Evolutionary conservation across 257 asterid genomes (phyloP), one percentile per base, ranked within the genome.

Genomic region (Gentiana dahurica): DNA sequence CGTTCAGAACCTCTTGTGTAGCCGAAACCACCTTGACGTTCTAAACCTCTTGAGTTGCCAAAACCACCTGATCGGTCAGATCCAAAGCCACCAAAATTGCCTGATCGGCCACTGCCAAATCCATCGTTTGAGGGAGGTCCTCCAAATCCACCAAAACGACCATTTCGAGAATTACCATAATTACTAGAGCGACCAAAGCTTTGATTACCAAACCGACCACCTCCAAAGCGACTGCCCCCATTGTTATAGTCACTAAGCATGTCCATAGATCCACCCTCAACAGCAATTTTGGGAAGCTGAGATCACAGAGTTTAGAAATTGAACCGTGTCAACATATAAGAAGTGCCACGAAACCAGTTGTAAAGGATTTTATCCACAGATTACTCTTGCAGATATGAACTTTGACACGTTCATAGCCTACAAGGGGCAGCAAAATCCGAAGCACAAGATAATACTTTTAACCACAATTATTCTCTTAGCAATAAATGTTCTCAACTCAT

Each of bases 111-210:
- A 4, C 79, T 69, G 36, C 62, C 62, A 49, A 38, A 64, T 12
- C 67, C 55, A 46, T 60, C 67, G 48, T 75, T 66, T 0, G 77
- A 67, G 51, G 78, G 71, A 38, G 62, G 62, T n/a, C 81, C 88
- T 8, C 88, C 85, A 65, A 8, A 86, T 45, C 75, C 83, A 71
- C 56, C 71, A 61, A 36, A 53, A 49, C 64, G 70, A 32, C 72
- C 71, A 68, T 70, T 62, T 3, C 74, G 53, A 55, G 79, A 72
- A 57, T 46, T 61, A 46, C 89, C 79, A 74, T 35, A 81, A 7
- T 84, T 82, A 63, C 91, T 79, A 65, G 76, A 73, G 4, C 82
- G 80, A 11, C 91, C 94, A 64, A 66, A 70, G 13, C 85, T 81
- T 12, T 79, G 81, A 58, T 66, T 85, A 55, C 89, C 83, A 60